Percentiles rank a stretch among this genome's conserved stretches.
These are phyloP conservation scores for Pugionium cornutum DNA, from an alignment of 345 rosid genomes.

Conservation along the genomic window DNA sequence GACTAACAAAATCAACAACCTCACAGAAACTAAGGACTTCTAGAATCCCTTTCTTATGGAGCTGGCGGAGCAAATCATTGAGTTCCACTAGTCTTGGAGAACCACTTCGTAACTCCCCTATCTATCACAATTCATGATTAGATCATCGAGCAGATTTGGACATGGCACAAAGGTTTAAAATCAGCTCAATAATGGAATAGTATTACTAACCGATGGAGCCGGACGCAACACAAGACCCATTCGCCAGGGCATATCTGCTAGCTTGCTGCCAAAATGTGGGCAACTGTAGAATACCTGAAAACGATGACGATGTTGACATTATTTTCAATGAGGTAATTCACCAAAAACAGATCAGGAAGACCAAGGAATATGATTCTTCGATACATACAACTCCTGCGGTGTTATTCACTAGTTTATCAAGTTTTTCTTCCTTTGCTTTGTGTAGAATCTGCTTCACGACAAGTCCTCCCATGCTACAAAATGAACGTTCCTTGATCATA, in stretches of 20 bases:
- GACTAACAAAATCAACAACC: constrained; percentile 47
- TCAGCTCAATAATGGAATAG: constrained; percentile 1
- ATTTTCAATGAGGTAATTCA: neutral
- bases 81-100: constrained; percentile 82
- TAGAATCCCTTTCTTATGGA: constrained; percentile 72
- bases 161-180: neutral
- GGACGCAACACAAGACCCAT: constrained; percentile 97
- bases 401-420: constrained; percentile 75
- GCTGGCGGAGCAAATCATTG: constrained; percentile 78
- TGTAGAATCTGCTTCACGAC: constrained; percentile 92
- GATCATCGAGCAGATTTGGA: neutral
- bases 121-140: constrained; percentile 45
- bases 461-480: constrained; percentile 93
- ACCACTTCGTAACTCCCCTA: constrained; percentile 94
- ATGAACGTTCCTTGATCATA: constrained; percentile 32
- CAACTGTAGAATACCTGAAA: constrained; percentile 94
- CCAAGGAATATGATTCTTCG: neutral
- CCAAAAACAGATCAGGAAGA: constrained; percentile 7
- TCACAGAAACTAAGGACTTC: constrained; percentile 97
- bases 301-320: constrained; percentile 22
- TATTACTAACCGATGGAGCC: constrained; percentile 79
- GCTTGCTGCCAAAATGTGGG: constrained; percentile 97
- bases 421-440: constrained; percentile 82
- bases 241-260: constrained; percentile 99
- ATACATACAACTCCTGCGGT: constrained; percentile 85